Evolutionary conservation across 441 rosid genomes (phyloP), one percentile per base, ranked within the genome.

Genomic region (Kokia cookei): DNA sequence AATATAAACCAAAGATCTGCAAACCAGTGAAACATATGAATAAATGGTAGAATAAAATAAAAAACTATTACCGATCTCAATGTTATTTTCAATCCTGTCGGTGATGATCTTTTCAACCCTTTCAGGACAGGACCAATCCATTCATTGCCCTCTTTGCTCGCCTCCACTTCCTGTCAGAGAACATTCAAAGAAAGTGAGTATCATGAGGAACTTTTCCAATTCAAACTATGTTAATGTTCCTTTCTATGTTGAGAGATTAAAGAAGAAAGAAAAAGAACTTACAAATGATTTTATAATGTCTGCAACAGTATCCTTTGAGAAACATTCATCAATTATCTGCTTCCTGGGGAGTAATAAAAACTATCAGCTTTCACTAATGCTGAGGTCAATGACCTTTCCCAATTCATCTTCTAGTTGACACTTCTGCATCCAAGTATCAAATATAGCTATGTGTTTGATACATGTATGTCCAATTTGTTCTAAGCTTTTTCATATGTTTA

Each of bases 61-160:
- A 69, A 51, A 51, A 26, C 12, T 32, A 58, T 78, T 92, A 94
- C 98, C 83, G 97, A 92, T 87, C 77, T 77, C 53, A 94, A 83
- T 3, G 89, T 91, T 75, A 91, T 85, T 74, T 79, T 87, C 88
- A 93, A 72, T 82, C 96, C 97, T 47, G 90, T 90, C 6, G 97
- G 96, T 12, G 97, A 94, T 2, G 97, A 86, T 76, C 92, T 86
- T 80, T 88, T 94, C 73, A 94, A 73, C n/a, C 92, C 92, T 87
- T 91, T 91, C 66, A 94, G 77, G 64, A 87, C 24, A 17, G 93
- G 84, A 65, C 83, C 82, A 32, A 90, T 90, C 97, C 97, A 92
- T 74, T 81, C 94, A 79, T 88, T 89, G 59, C 90, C 97, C 50
- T 87, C 93, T 82, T 88, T 91, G 76, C 88, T 82, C 17, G 86